Conservation (phyloP, 768 basidiomycete genomes). For the Pisolithus orientalis region DNA sequence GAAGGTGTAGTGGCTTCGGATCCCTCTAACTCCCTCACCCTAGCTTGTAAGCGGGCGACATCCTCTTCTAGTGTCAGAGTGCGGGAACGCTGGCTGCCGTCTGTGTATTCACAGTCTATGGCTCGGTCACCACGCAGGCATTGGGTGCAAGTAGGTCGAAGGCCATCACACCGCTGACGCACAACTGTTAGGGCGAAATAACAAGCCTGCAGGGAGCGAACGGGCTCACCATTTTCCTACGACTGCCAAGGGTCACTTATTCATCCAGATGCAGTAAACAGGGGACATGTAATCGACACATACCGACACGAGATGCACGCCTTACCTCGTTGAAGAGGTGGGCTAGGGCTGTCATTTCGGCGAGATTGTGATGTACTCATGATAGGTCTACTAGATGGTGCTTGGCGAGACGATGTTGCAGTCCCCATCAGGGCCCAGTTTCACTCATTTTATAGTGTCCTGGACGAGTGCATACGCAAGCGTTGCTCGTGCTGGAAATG, state of each 20-base stretch:
- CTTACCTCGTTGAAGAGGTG: slow-evolving; percentile 39
- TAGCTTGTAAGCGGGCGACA: slow-evolving; percentile 47
- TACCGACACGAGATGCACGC: slow-evolving; percentile 51
- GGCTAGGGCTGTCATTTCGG: background rate
- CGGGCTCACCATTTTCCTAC: slow-evolving; percentile 41
- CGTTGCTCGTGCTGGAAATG: too few relatives aligned
- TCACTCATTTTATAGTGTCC: background rate
- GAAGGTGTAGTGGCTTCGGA: slow-evolving; percentile 42
- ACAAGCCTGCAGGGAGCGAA: too few relatives aligned
- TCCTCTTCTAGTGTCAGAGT: slow-evolving; percentile 58
- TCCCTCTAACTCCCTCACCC: slow-evolving; percentile 52
- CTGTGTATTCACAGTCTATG: slow-evolving; percentile 69
- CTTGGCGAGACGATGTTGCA: background rate
- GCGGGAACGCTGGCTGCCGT: slow-evolving; percentile 53
- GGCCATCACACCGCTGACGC: slow-evolving; percentile 60
- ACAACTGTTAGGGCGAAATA: background rate
- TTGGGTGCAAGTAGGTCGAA: slow-evolving; percentile 57
- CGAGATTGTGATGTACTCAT: slow-evolving; percentile 4
- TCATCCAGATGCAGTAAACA: background rate
- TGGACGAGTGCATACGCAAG: background rate
- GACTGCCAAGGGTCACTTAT: slow-evolving; percentile 21
- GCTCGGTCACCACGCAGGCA: slow-evolving; percentile 53
- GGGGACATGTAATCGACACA: slow-evolving; percentile 6
- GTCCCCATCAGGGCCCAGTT: background rate
- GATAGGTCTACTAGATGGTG: background rate